Evolutionary conservation across 495 filamentous ascomycete genomes (phyloP), one percentile per base, ranked within the genome.

Genomic region (Cryomyces minteri): DNA sequence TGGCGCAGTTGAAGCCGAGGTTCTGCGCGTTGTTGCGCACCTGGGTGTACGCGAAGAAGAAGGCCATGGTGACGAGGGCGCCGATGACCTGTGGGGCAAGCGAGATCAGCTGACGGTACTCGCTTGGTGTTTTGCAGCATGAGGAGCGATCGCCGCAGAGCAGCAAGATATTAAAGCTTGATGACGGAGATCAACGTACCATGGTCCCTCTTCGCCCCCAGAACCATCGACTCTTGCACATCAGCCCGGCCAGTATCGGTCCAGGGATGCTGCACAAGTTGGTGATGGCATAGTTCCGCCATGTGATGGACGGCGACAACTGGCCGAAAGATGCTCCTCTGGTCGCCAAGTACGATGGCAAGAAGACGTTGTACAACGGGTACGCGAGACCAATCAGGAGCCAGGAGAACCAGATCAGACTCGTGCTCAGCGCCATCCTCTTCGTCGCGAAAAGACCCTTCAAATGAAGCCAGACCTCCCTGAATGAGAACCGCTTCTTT

Each of bases 211-310:
- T 67, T 42, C 76, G 68, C 14, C 74, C 80, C 61, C 43, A 53
- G 18, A 25, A 25, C 18, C 18, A 25, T 9, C 55, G 59, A 6
- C 64, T 65, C 25, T 73, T 69, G 56, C 72, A 77, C 67, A 83
- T 74, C 53, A 65, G 74, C 5, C 72, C 79, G 0, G 77, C 79
- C 0, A 81, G 56, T 4, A 83, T 58, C 2, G 80, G 79, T 0
- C 77, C 76, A 36, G 72, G 74, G 43, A 85, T 79, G 11, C 70
- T 64, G 43, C 67, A 74, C 14, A 78, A 60, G 52, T 82, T 82
- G 44, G 70, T 70, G 44, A 82, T 66, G 4, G 77, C 69, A 54
- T 85, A 84, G 62, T 84, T 83, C 40, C 79, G 67, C 80, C 79
- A 86, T 28, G 65, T 70, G 6, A 72, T 67, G 54, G 71, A 80